phyloP scores from a whole-genome alignment of 2,329 filamentous ascomycete species.

The Neonectria sp. region DNA sequence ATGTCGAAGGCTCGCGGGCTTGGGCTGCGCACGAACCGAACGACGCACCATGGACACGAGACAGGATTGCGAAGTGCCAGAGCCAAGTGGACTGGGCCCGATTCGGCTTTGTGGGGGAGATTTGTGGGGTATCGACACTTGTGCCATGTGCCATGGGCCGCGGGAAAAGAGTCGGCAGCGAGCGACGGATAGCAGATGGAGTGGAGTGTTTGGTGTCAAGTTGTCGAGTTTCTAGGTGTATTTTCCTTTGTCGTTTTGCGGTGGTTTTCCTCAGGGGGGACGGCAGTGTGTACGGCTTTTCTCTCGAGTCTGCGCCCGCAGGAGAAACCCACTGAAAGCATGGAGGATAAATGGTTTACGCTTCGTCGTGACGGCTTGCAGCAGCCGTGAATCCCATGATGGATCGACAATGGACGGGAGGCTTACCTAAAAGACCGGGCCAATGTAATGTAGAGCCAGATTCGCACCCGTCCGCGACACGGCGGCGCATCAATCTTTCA shows the following conservation, averaged over 20 bases:
- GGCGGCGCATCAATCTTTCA: too few relatives aligned
- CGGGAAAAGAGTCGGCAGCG: slow-evolving; percentile 29
- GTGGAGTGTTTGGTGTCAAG: neutral
- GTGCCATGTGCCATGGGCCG: slow-evolving; percentile 22
- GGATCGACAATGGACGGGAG: too few relatives aligned
- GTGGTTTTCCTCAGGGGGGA: neutral
- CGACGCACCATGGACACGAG: slow-evolving; percentile 1
- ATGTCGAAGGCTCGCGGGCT: slow-evolving; percentile 16
- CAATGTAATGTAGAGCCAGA: too few relatives aligned
- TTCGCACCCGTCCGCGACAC: too few relatives aligned
- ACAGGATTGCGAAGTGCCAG: slow-evolving; percentile 1
- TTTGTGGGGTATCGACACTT: slow-evolving; percentile 27
- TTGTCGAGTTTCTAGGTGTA: neutral
- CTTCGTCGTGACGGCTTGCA: too few relatives aligned
- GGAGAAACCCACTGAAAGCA: too few relatives aligned
- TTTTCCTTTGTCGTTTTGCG: neutral
- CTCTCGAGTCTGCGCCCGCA: too few relatives aligned
- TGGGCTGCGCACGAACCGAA: neutral
- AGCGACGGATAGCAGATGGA: slow-evolving; percentile 7
- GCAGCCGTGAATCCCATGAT: too few relatives aligned
- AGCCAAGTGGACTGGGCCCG: neutral
- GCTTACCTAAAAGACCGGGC: too few relatives aligned
- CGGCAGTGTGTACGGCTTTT: neutral
- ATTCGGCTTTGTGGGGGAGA: slow-evolving; percentile 29
- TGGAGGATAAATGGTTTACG: too few relatives aligned